phyloP scores from a whole-genome alignment of 2,329 filamentous ascomycete species.

The Colletotrichum spaethianum region DNA sequence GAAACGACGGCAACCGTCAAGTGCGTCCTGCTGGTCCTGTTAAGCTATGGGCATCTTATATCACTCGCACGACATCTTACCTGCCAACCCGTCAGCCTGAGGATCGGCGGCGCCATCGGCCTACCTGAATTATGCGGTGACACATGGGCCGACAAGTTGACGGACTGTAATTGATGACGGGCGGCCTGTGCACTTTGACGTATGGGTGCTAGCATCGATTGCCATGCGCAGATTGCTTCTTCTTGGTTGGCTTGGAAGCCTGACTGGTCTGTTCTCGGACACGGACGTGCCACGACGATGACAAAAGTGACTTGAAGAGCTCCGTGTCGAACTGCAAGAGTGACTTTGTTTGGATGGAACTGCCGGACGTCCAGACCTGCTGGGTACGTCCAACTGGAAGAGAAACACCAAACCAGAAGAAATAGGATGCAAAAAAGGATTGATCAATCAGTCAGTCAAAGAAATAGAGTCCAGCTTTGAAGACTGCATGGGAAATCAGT shows the following conservation, averaged over 20 bases:
- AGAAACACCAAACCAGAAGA: neutral
- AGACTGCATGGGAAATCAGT: neutral
- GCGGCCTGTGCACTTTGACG: neutral
- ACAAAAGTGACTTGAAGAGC: neutral
- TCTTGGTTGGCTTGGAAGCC: neutral
- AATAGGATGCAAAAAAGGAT: neutral
- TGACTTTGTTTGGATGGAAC: neutral
- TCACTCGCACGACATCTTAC: neutral
- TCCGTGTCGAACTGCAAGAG: neutral
- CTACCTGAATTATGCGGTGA: neutral
- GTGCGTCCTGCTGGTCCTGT: constrained; percentile 1
- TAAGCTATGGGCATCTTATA: constrained; percentile 17
- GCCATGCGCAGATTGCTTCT: neutral
- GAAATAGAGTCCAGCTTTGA: neutral
- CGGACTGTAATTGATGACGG: neutral
- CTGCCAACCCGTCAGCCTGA: neutral
- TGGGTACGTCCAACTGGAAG: neutral
- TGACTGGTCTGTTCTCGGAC: neutral
- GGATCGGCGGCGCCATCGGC: neutral
- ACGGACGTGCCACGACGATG: neutral
- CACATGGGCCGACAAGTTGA: neutral
- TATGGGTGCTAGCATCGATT: neutral
- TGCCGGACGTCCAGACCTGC: neutral
- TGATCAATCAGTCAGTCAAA: neutral
- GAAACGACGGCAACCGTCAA: constrained; percentile 26